Base-by-base conservation (phyloP, 2,329 filamentous ascomycete genomes). In the Fusarium caatingaense region DNA sequence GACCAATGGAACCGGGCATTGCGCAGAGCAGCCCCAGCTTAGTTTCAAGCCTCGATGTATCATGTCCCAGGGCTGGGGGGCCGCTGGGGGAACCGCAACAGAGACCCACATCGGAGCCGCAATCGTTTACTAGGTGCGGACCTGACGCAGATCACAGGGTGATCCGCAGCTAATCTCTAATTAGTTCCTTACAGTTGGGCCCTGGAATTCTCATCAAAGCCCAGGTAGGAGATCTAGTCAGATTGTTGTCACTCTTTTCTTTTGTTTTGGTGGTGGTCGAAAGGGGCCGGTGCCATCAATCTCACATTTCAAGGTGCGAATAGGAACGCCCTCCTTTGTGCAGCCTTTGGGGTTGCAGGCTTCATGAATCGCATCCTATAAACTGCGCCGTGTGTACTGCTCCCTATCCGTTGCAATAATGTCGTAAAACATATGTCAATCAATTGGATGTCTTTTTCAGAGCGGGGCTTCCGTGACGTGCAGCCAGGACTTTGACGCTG, bases 51-150 rank as follows among this genome's bases (percentile, higher is more conserved):
- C 64, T 65, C n/a, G 34, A n/a, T 37, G 34, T 37, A 37, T 37
- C 44, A 40, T 47, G 72, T 60, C 64, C 71, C 32, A 42, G 49
- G 32, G 34, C 34, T 64, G 73, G 69, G 72, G 73, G 73, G 74
- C 64, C 73, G 49, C 34, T 66, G 73, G 69, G 73, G 73, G 73
- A 75, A 68, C 73, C 73, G 73, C 73, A 75, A 51, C 42, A 23
- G 68, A 18, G 34, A 51, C 70, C 73, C 73, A 75, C 73, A 48
- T 75, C 73, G 73, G 73, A 75, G 63, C 73, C 73, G 73, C 73
- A 75, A 70, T 71, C 64, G 59, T 60, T 68, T 13, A 16, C 20
- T 56, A 44, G 18, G 34, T 37, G 34, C 21, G 42, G 42, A 62
- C 46, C 64, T 69, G 73, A 64, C 51, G 69, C 60, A 72, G 68